Evolutionary conservation across 2,329 filamentous ascomycete species (phyloP).

Genomic region (Blastomyces silverae): DNA sequence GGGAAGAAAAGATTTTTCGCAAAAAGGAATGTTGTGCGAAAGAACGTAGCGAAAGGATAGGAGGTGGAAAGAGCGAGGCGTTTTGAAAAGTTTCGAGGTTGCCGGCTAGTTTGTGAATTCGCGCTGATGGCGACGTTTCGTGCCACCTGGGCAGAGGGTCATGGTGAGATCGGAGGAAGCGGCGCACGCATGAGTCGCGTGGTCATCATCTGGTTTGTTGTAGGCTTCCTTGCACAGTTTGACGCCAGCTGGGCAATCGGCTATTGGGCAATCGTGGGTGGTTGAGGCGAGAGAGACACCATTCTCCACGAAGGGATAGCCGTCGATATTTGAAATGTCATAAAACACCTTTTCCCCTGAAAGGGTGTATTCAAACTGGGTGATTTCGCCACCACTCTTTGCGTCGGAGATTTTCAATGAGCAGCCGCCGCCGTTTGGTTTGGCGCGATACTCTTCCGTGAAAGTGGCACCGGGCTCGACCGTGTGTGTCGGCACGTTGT

Average conservation of each 20-base stretch:
- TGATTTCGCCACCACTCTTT: constrained; percentile 31
- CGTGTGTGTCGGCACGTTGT: constrained; percentile 31
- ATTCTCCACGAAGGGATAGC: constrained; percentile 31
- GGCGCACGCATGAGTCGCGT: constrained; percentile 39
- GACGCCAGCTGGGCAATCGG: constrained; percentile 35
- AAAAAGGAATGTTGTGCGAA: neutral
- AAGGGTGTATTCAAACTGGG: constrained; percentile 41
- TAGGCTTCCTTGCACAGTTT: constrained; percentile 35
- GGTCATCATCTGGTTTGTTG: constrained; percentile 36
- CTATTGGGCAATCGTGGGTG: constrained; percentile 29
- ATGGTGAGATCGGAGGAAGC: constrained; percentile 32
- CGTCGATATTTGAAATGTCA: constrained; percentile 38
- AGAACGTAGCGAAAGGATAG: neutral
- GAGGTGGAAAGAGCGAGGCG: neutral
- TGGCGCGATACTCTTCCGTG: constrained; percentile 32
- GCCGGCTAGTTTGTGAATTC: neutral
- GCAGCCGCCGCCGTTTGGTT: constrained; percentile 37
- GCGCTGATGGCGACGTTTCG: neutral
- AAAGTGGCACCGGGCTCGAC: constrained; percentile 33
- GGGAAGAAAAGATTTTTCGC: neutral
- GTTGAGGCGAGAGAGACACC: constrained; percentile 34
- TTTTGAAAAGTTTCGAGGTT: neutral
- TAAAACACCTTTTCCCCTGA: constrained; percentile 32
- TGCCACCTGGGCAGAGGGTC: constrained; percentile 27
- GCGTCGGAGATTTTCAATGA: constrained; percentile 39